phyloP scores from a whole-genome alignment of 2,329 filamentous ascomycete genomes.

The Aciculosporium take region DNA sequence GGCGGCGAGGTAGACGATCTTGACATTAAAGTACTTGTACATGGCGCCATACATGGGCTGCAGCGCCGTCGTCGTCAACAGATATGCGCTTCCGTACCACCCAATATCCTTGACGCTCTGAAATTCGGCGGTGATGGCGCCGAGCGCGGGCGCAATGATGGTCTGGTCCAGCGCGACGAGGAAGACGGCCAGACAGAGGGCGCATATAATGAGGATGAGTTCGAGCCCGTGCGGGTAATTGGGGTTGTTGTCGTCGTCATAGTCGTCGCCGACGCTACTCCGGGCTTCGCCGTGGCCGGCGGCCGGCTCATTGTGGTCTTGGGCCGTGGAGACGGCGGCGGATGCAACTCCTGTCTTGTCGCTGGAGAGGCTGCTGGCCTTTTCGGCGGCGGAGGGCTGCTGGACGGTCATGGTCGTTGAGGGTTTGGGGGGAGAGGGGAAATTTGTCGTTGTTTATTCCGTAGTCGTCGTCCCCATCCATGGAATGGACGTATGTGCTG shows the following conservation, averaged over 20 bases:
- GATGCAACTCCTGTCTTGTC: too few relatives aligned
- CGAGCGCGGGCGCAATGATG: conserved; percentile 37
- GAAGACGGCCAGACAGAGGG: conserved; percentile 32
- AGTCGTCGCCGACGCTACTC: conserved; percentile 1
- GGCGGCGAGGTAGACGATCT: conserved; percentile 27
- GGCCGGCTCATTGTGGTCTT: not conserved
- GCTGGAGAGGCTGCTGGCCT: too few relatives aligned
- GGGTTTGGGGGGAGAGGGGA: too few relatives aligned
- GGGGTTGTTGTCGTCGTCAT: conserved; percentile 9
- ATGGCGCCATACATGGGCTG: conserved; percentile 35
- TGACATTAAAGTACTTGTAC: conserved; percentile 36
- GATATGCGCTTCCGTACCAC: conserved; percentile 37
- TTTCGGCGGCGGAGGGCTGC: too few relatives aligned
- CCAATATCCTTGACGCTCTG: conserved; percentile 32
- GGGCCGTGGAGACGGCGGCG: conserved; percentile 8
- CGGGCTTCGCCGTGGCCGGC: conserved; percentile 2
- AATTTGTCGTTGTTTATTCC: too few relatives aligned
- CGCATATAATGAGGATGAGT: conserved; percentile 26
- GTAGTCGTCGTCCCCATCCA: too few relatives aligned
- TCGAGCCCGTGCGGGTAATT: conserved; percentile 26
- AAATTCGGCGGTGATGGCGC: conserved; percentile 34
- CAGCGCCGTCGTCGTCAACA: conserved; percentile 34
- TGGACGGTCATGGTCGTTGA: too few relatives aligned
- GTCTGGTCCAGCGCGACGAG: conserved; percentile 37
- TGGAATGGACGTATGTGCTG: too few relatives aligned